Conservation (phyloP, 2,329 filamentous ascomycete species). For the Hymenoscyphus fructigenus region DNA sequence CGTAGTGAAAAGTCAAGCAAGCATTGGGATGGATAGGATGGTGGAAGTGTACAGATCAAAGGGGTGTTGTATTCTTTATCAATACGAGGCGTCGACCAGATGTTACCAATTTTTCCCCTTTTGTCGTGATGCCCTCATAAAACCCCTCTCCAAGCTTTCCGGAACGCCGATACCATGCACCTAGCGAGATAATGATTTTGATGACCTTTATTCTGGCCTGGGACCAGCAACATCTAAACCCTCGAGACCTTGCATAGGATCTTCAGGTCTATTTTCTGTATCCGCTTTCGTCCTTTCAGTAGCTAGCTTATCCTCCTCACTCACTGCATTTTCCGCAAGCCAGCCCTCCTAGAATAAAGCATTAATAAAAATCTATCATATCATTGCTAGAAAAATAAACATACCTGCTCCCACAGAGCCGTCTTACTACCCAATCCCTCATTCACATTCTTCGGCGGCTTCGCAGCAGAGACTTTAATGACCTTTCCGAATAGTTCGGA, state of each 20-base stretch:
- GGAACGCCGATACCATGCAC: constrained; percentile 26
- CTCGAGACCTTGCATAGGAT: constrained; percentile 96
- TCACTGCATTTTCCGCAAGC: constrained; percentile 82
- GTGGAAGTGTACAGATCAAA: constrained; percentile 28
- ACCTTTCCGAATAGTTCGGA: constrained; percentile 90
- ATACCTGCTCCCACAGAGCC: constrained; percentile 94
- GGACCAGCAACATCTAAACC: constrained; percentile 92
- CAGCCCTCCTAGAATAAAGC: constrained; percentile 73
- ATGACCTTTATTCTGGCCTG: constrained; percentile 60
- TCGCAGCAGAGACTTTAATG: constrained; percentile 89
- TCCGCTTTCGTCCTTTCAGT: constrained; percentile 53
- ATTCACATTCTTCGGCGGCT: constrained; percentile 83
- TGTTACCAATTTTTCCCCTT: neutral
- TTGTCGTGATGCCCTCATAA: neutral
- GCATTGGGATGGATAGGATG: neutral
- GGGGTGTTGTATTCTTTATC: constrained; percentile 21
- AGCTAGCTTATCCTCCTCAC: constrained; percentile 71
- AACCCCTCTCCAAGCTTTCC: neutral
- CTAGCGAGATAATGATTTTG: neutral
- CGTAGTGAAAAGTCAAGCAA: neutral
- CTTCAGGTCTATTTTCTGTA: constrained; percentile 58
- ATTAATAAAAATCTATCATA: constrained; percentile 16
- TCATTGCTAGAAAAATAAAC: constrained; percentile 32
- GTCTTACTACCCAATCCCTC: constrained; percentile 91
- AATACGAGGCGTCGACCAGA: constrained; percentile 19